Evolutionary conservation across 2,329 filamentous ascomycete genomes (phyloP).

Genomic region (Xylaria sp.): DNA sequence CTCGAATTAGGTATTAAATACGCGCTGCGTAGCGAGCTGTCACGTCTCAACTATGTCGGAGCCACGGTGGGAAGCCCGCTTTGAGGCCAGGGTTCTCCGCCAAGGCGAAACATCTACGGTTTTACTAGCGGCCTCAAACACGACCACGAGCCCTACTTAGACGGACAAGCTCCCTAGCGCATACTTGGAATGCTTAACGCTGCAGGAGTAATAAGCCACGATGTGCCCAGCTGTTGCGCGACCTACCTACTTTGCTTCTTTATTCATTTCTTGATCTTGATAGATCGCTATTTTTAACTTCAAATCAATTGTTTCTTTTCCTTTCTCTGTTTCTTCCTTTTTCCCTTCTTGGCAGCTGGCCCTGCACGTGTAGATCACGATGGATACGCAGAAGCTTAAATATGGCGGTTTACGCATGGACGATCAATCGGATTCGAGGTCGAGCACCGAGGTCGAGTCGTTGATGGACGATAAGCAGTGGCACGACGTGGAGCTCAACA

Average conservation of each 20-base stretch:
- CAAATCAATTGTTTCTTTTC: background rate
- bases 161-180: background rate
- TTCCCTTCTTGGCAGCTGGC: conserved; percentile 25
- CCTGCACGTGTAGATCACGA: conserved; percentile 30
- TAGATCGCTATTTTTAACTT: conserved; percentile 7
- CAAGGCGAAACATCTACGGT: conserved; percentile 36
- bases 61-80: conserved; percentile 11
- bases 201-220: conserved; percentile 17
- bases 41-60: conserved; percentile 31
- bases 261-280: conserved; percentile 7
- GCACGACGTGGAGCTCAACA: conserved; percentile 47
- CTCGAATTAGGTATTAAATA: background rate
- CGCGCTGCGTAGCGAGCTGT: background rate
- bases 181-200: background rate
- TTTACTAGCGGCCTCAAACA: conserved; percentile 24
- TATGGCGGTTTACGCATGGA: conserved; percentile 50
- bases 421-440: conserved; percentile 52
- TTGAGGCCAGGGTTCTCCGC: conserved; percentile 26
- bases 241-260: background rate
- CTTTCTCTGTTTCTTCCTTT: background rate
- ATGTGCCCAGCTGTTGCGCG: background rate
- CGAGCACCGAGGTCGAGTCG: conserved; percentile 56
- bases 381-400: conserved; percentile 47
- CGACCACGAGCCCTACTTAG: background rate
- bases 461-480: conserved; percentile 55